phyloP scores from a whole-genome alignment of 768 basidiomycete species.

The Naganishia friedmannii region DNA sequence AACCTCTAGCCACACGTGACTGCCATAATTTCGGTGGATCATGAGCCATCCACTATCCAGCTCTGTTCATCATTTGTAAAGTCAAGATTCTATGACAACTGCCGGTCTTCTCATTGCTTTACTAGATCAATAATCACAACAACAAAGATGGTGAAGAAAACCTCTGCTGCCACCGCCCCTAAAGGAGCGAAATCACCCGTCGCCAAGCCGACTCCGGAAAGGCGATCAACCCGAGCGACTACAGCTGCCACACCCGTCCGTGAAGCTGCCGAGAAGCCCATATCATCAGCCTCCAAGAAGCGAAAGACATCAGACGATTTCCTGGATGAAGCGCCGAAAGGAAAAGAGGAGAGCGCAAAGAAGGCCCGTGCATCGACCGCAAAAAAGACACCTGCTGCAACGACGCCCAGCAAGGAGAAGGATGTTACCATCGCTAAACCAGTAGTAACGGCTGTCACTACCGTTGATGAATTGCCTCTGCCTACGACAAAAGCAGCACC shows the following conservation, averaged over 20 bases:
- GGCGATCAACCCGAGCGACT: slow-evolving; percentile 11
- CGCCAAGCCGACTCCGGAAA: slow-evolving; percentile 8
- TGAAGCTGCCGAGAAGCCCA: slow-evolving; percentile 29
- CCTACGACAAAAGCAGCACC: slow-evolving; percentile 27
- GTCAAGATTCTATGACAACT: background rate
- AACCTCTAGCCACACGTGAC: too few relatives aligned
- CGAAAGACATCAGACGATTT: slow-evolving; percentile 47
- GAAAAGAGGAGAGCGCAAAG: slow-evolving; percentile 35
- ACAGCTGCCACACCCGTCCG: background rate
- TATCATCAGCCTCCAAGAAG: slow-evolving; percentile 41
- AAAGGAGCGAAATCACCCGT: slow-evolving; percentile 6
- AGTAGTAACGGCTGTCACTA: slow-evolving; percentile 34
- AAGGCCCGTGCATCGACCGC: slow-evolving; percentile 30
- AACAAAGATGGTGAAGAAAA: slow-evolving; percentile 21
- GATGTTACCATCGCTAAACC: slow-evolving; percentile 31
- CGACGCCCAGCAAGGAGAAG: slow-evolving; percentile 26
- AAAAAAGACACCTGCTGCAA: slow-evolving; percentile 29
- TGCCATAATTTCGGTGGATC: slow-evolving; percentile 23
- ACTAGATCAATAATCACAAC: background rate
- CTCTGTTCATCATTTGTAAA: background rate
- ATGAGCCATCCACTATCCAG: background rate
- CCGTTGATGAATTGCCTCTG: slow-evolving; percentile 34
- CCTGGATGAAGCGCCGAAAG: slow-evolving; percentile 35
- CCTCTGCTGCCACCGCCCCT: slow-evolving; percentile 3
- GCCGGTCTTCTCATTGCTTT: background rate